Percentiles rank a stretch among this genome's conserved stretches.
These are phyloP conservation scores for Ophiocordyceps camponoti-saundersi DNA, from an alignment of 2,329 filamentous ascomycete genomes.

Conservation along the genomic window DNA sequence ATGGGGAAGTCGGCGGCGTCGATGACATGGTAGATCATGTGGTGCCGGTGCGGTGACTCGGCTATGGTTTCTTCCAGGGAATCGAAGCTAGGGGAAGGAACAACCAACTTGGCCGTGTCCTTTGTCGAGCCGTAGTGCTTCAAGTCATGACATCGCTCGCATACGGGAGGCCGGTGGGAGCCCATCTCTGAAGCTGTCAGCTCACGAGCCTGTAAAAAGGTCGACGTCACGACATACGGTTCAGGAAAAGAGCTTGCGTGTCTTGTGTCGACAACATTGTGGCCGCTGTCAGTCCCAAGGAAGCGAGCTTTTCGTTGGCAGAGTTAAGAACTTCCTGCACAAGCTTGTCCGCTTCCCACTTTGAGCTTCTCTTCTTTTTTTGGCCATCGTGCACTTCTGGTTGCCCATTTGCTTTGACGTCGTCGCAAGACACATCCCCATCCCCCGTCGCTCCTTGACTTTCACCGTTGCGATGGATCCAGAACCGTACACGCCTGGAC, in stretches of 20 bases:
- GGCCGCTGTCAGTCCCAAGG: neutral
- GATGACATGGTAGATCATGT: constrained; percentile 88
- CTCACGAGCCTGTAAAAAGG: neutral
- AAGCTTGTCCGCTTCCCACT: neutral
- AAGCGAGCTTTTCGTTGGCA: neutral
- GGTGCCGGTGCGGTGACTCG: constrained; percentile 77
- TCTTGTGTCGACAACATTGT: neutral
- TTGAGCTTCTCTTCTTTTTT: constrained; percentile 2
- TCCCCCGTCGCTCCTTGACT: neutral
- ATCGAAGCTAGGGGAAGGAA: constrained; percentile 65
- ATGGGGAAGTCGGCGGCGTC: constrained; percentile 96
- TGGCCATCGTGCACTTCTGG: neutral
- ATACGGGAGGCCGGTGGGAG: constrained; percentile 40
- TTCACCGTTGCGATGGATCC: constrained; percentile 13
- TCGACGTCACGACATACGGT: neutral
- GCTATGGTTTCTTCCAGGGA: constrained; percentile 70
- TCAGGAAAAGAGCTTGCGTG: neutral
- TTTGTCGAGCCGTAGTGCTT: constrained; percentile 54
- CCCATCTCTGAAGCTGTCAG: neutral
- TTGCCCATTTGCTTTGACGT: neutral
- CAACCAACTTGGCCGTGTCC: constrained; percentile 30
- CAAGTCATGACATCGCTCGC: constrained; percentile 75
- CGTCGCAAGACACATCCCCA: neutral
- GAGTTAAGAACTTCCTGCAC: neutral
- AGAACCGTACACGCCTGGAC: constrained; percentile 33